A percentile compares a stretch with the other conserved stretches of the same genome.
Conservation (phyloP, 2,329 filamentous ascomycete genomes). For the Aspergillus jensenii region DNA sequence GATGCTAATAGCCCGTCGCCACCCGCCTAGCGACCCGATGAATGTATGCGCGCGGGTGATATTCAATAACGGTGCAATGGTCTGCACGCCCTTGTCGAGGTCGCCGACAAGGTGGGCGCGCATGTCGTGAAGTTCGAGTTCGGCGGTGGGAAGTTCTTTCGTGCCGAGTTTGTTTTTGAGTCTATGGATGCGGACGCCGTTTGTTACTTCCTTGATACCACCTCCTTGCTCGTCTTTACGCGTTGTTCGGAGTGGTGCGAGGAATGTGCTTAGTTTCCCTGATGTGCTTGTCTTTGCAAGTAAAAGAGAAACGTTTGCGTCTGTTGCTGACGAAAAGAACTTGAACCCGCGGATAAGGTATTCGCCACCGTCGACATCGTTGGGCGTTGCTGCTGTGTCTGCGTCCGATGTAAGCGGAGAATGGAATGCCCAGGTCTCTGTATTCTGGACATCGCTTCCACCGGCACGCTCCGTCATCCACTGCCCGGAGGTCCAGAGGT, state of each 20-base stretch:
- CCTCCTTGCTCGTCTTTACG: neutral
- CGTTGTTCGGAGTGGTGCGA: conserved; percentile 55
- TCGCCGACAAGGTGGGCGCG: conserved; percentile 66
- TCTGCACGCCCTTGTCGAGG: conserved; percentile 65
- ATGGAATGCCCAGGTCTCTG: conserved; percentile 60
- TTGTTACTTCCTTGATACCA: conserved; percentile 47
- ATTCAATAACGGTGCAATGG: conserved; percentile 68
- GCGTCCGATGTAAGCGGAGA: neutral
- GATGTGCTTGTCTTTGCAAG: conserved; percentile 59
- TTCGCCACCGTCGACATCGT: conserved; percentile 21
- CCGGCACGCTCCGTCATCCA: conserved; percentile 76
- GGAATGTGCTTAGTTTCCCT: conserved; percentile 61
- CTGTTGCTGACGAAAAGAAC: conserved; percentile 69
- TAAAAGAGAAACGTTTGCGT: conserved; percentile 63
- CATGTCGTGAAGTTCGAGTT: conserved; percentile 65
- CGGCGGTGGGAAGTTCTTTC: conserved; percentile 67
- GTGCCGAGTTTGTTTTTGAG: conserved; percentile 75
- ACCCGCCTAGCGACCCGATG: conserved; percentile 35
- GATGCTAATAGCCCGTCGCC: conserved; percentile 42
- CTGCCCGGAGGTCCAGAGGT: conserved; percentile 69
- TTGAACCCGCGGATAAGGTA: conserved; percentile 65
- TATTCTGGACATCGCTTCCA: conserved; percentile 67
- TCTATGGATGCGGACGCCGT: conserved; percentile 66
- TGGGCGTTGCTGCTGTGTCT: neutral
- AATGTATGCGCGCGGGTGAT: conserved; percentile 56